Evolutionary conservation across 331 rosid genomes (phyloP).

Genomic region (Malus hybrid): DNA sequence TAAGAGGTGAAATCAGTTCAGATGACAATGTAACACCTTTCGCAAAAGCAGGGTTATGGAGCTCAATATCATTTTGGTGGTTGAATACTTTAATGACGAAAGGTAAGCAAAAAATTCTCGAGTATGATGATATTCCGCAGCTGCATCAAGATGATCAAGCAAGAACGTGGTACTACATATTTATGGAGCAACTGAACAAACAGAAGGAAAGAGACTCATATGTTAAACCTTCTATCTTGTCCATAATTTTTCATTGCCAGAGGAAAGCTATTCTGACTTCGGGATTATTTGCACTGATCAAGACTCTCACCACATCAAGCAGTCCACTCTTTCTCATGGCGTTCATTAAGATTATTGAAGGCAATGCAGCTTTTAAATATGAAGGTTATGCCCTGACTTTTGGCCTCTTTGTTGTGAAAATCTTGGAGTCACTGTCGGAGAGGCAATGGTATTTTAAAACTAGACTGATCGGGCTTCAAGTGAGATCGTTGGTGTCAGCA

Average conservation of each 20-base stretch:
- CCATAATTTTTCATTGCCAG: slow-evolving; percentile 32
- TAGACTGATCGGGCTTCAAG: slow-evolving; percentile 44
- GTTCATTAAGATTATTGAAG: slow-evolving; percentile 47
- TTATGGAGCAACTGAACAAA: slow-evolving; percentile 25
- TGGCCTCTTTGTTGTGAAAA: slow-evolving; percentile 40
- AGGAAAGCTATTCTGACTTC: slow-evolving; percentile 35
- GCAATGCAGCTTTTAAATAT: slow-evolving; percentile 38
- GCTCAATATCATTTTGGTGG: slow-evolving; percentile 54
- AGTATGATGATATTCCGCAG: slow-evolving; percentile 44
- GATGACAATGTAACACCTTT: slow-evolving; percentile 30
- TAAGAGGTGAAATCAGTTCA: neutral
- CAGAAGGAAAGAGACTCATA: slow-evolving; percentile 10
- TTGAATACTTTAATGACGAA: slow-evolving; percentile 50
- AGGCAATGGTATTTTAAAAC: slow-evolving; percentile 54
- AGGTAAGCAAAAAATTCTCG: slow-evolving; percentile 38
- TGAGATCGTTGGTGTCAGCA: slow-evolving; percentile 46
- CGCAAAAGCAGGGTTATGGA: slow-evolving; percentile 40
- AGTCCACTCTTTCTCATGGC: slow-evolving; percentile 52
- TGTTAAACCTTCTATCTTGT: slow-evolving; percentile 19
- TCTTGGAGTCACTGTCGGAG: slow-evolving; percentile 43
- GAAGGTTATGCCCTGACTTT: slow-evolving; percentile 49
- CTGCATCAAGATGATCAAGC: slow-evolving; percentile 38
- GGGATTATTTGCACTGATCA: slow-evolving; percentile 54
- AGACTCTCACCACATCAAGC: slow-evolving; percentile 32
- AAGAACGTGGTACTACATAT: slow-evolving; percentile 26